A percentile compares a stretch with the other conserved stretches of the same genome.
These are phyloP conservation scores for Polyporus tsugae DNA, from an alignment of 1,284 basidiomycete species.

Conservation along the genomic window DNA sequence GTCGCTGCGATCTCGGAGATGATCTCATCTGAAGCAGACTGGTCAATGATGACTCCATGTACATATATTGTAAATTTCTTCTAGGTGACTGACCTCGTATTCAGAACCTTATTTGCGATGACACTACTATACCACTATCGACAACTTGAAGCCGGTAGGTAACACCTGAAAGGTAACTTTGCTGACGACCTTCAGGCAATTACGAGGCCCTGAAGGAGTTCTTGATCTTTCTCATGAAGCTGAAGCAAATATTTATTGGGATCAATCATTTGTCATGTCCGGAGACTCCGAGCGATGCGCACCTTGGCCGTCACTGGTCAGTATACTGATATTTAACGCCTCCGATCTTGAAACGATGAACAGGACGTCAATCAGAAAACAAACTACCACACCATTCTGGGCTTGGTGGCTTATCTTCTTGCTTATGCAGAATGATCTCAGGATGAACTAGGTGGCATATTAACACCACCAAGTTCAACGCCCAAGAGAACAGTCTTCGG, in stretches of 20 bases:
- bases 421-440: no score
- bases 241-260: background rate
- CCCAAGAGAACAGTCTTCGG: no score
- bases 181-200: conserved; percentile 49
- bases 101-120: conserved; percentile 30
- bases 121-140: no score
- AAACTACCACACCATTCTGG: background rate
- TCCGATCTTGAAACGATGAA: conserved; percentile 45
- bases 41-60: background rate
- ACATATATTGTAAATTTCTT: no score
- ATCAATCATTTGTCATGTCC: background rate
- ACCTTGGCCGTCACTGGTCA: conserved; percentile 3
- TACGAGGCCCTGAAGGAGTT: conserved; percentile 49
- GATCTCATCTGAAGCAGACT: conserved; percentile 40
- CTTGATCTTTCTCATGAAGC: conserved; percentile 30
- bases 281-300: background rate
- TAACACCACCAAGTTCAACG: no score
- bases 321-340: conserved; percentile 47
- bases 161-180: conserved; percentile 50
- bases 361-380: background rate
- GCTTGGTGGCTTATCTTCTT: no score
- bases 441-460: no score
- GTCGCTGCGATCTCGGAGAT: conserved; percentile 45
- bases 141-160: no score
- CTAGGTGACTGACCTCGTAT: conserved; percentile 36